A percentile compares a stretch with the other conserved stretches of the same genome.
Evolutionary conservation across 2,329 filamentous ascomycete species (phyloP).

Genomic region (Aspergillus fijiensis): DNA sequence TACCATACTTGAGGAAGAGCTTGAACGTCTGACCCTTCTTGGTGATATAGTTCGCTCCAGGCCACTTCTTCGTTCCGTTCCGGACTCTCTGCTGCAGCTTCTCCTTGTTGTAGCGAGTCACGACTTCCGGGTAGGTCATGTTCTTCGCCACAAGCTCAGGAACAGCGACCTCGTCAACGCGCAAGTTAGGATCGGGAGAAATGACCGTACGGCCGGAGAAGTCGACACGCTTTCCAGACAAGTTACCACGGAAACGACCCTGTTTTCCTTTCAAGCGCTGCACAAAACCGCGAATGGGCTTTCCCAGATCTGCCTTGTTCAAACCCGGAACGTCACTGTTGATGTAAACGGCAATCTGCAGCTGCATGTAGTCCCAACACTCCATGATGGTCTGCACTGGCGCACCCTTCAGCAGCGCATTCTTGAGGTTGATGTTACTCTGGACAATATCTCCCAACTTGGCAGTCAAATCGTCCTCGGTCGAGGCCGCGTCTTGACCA

Average conservation of each 20-base stretch:
- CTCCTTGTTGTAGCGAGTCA: slow-evolving; percentile 78
- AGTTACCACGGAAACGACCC: slow-evolving; percentile 91
- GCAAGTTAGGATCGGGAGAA: slow-evolving; percentile 90
- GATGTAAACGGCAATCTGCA: slow-evolving; percentile 96
- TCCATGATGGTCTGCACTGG: slow-evolving; percentile 90
- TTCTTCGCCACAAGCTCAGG: slow-evolving; percentile 92
- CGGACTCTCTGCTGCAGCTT: slow-evolving; percentile 73
- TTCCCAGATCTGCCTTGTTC: slow-evolving; percentile 82
- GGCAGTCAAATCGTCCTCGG: slow-evolving; percentile 93
- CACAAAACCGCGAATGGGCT: slow-evolving; percentile 88
- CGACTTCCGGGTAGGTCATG: slow-evolving; percentile 89
- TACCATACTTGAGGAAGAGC: slow-evolving; percentile 72
- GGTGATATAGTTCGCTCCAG: slow-evolving; percentile 80
- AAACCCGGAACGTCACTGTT: slow-evolving; percentile 94
- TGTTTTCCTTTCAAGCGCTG: slow-evolving; percentile 97
- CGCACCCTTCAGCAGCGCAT: slow-evolving; percentile 78
- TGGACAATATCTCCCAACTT: slow-evolving; percentile 97
- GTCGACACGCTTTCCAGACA: slow-evolving; percentile 97
- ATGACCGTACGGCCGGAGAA: slow-evolving; percentile 98
- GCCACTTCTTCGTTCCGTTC: slow-evolving; percentile 76
- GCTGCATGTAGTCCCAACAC: slow-evolving; percentile 94
- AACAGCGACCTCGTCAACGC: slow-evolving; percentile 90
- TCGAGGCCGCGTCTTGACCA: slow-evolving; percentile 86
- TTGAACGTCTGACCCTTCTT: slow-evolving; percentile 71
- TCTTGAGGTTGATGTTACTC: slow-evolving; percentile 82